phyloP scores from a whole-genome alignment of 306 rosid species.

The Acacia melanoxylon region DNA sequence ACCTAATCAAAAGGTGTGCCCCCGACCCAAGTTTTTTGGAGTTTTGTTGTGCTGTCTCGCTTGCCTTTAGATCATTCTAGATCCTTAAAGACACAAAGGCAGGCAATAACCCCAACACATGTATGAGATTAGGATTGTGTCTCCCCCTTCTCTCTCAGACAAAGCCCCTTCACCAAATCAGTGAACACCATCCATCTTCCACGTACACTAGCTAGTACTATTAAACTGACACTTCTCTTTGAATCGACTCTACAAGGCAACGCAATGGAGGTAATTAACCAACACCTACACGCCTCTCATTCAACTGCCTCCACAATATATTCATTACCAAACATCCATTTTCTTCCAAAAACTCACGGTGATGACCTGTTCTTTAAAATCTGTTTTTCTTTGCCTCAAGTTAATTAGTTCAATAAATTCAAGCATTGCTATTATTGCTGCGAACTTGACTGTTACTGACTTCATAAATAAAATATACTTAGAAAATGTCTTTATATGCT shows the following conservation, averaged over 20 bases:
- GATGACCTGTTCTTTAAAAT: background rate
- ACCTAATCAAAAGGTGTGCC: constrained; percentile 11
- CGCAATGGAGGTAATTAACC: background rate
- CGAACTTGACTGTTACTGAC: background rate
- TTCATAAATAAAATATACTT: too few relatives aligned
- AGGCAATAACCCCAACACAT: background rate
- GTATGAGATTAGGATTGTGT: background rate
- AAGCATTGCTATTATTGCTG: background rate
- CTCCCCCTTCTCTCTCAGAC: background rate
- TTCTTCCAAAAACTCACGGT: background rate
- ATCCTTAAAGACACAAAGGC: background rate
- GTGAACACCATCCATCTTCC: background rate
- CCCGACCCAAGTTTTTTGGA: constrained; percentile 22
- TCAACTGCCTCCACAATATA: background rate
- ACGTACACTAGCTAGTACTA: too few relatives aligned
- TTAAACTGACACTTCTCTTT: background rate
- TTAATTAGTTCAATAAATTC: background rate
- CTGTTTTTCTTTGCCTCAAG: background rate
- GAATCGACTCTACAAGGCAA: background rate
- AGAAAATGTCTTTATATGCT: background rate
- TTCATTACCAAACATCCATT: background rate
- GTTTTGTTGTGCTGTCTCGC: constrained; percentile 3
- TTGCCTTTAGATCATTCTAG: background rate
- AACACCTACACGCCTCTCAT: background rate
- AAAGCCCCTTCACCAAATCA: background rate